A percentile compares a stretch with the other conserved stretches of the same genome.
Evolutionary conservation across 306 rosid species (phyloP).

Genomic region (Prunus persica): DNA sequence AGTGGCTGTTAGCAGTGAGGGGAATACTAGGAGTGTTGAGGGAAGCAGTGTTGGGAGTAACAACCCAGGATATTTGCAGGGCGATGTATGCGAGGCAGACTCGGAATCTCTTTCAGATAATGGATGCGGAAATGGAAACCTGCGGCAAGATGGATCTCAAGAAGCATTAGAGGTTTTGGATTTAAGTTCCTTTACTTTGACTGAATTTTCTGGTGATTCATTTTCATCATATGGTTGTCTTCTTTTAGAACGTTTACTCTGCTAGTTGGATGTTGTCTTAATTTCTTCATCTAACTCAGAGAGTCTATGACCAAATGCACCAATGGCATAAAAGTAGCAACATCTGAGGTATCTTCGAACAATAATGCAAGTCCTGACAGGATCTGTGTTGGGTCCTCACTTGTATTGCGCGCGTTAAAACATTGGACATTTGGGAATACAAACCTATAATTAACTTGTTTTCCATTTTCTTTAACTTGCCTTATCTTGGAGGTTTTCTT

Average conservation of each 20-base stretch:
- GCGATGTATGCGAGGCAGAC: conserved; percentile 28
- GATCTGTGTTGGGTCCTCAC: conserved; percentile 20
- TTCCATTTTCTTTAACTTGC: background rate
- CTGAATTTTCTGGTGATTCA: background rate
- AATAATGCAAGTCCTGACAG: conserved; percentile 14
- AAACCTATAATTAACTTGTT: background rate
- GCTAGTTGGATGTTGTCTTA: conserved; percentile 18
- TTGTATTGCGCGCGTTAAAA: background rate
- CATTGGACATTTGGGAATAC: conserved; percentile 23
- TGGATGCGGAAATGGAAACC: conserved; percentile 24
- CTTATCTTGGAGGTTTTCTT: background rate
- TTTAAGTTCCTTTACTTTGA: conserved; percentile 36
- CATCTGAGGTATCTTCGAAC: conserved; percentile 6
- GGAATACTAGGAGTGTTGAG: conserved; percentile 33
- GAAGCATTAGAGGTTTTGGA: conserved; percentile 63
- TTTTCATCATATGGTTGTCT: conserved; percentile 5
- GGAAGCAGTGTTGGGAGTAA: conserved; percentile 31
- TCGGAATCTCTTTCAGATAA: conserved; percentile 28
- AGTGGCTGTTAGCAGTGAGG: conserved; percentile 33
- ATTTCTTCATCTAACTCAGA: conserved; percentile 8
- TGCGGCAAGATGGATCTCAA: conserved; percentile 30
- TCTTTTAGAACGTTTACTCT: background rate
- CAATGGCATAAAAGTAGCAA: conserved; percentile 18
- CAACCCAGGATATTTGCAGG: conserved; percentile 24
- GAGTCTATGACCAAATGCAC: conserved; percentile 20